Conservation (phyloP, 805 yeast genomes). For the Yueomyces sp. region DNA sequence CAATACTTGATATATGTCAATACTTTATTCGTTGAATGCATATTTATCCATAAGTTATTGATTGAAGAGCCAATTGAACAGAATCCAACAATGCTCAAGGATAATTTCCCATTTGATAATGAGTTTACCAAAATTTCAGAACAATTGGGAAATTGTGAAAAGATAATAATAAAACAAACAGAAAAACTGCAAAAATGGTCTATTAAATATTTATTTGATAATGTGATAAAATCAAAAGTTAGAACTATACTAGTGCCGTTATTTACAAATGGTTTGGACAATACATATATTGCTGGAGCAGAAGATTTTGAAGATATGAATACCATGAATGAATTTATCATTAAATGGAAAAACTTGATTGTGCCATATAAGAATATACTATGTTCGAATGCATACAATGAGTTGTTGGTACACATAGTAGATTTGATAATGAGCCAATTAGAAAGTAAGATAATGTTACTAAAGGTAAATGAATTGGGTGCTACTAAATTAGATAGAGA, state of each 20-base stretch:
- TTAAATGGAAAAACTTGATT: constrained; percentile 51
- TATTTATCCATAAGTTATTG: constrained; percentile 42
- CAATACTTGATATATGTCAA: constrained; percentile 59
- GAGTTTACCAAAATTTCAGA: constrained; percentile 20
- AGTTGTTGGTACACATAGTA: constrained; percentile 36
- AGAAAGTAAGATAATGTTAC: constrained; percentile 54
- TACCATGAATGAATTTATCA: constrained; percentile 36
- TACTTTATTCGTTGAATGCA: constrained; percentile 50
- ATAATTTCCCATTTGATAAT: constrained; percentile 27
- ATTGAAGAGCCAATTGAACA: constrained; percentile 22
- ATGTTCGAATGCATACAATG: constrained; percentile 38
- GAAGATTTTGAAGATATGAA: constrained; percentile 26
- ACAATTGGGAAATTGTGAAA: constrained; percentile 15
- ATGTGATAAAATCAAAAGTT: constrained; percentile 24
- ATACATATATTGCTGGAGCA: constrained; percentile 16
- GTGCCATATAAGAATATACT: constrained; percentile 52
- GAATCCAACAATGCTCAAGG: constrained; percentile 19
- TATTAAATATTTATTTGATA: constrained; percentile 31
- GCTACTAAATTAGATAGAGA: constrained; percentile 76
- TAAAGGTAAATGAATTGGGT: constrained; percentile 71
- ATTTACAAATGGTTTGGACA: constrained; percentile 13
- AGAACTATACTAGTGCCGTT: constrained; percentile 32
- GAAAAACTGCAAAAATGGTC: constrained; percentile 26
- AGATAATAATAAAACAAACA: constrained; percentile 15
- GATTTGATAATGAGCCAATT: constrained; percentile 39